Conservation (phyloP, 768 basidiomycete species). For the Tylopilus vinaceipallidus region DNA sequence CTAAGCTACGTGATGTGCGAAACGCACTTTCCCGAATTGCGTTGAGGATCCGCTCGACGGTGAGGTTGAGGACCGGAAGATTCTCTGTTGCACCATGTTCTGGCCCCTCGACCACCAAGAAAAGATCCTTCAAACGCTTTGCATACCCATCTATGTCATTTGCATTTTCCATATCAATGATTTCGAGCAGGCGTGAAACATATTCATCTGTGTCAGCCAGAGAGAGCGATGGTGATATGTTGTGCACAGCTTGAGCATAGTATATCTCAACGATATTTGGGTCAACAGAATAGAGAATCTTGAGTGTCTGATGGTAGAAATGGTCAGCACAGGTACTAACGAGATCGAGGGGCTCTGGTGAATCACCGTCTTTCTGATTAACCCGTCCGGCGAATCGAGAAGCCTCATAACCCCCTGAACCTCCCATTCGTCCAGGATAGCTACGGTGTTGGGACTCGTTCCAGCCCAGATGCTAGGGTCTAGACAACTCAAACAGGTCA, state of each 20-base stretch:
- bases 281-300: constrained; percentile 58
- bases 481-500: constrained; percentile 60
- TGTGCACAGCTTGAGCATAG: constrained; percentile 43
- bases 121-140: constrained; percentile 41
- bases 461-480: constrained; percentile 70
- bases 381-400: constrained; percentile 56
- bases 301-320: constrained; percentile 49
- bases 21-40: constrained; percentile 49
- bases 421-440: constrained; percentile 67
- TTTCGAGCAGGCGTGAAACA: constrained; percentile 50
- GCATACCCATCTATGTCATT: constrained; percentile 62
- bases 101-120: constrained; percentile 38
- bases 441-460: constrained; percentile 44
- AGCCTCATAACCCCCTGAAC: constrained; percentile 71
- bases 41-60: constrained; percentile 55
- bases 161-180: constrained; percentile 44
- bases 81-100: constrained; percentile 26
- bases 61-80: constrained; percentile 49
- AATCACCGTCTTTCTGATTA: constrained; percentile 59
- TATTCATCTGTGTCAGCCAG: constrained; percentile 41
- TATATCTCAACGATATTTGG: constrained; percentile 53
- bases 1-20: background rate
- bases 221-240: constrained; percentile 33
- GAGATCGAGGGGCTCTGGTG: background rate
- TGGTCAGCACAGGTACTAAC: background rate